These are phyloP conservation scores for Ophiostoma novo-ulmi DNA, from an alignment of 2,329 filamentous ascomycete species.

Conservation along the genomic window DNA sequence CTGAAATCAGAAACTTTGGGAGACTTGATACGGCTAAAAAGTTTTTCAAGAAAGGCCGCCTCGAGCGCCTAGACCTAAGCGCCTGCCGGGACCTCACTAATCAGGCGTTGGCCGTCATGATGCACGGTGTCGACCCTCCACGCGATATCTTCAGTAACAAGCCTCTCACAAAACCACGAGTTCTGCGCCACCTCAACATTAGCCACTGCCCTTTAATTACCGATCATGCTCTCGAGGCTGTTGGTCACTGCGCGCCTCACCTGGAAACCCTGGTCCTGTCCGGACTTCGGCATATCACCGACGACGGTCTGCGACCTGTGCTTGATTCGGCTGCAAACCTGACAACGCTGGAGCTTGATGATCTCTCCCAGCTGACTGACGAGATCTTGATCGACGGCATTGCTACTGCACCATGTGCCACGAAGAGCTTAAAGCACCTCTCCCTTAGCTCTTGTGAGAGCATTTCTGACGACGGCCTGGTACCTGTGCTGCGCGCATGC, in stretches of 20 bases:
- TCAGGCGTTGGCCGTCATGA: conserved; percentile 63
- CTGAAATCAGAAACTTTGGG: conserved; percentile 76
- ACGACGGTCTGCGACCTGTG: conserved; percentile 65
- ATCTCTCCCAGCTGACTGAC: conserved; percentile 74
- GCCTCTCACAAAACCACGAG: conserved; percentile 70
- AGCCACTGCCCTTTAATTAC: conserved; percentile 73
- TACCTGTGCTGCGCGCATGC: conserved; percentile 75
- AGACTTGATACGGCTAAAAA: conserved; percentile 64
- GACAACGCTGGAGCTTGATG: conserved; percentile 85
- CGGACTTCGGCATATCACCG: conserved; percentile 68
- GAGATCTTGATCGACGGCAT: conserved; percentile 64
- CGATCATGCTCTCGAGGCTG: conserved; percentile 61
- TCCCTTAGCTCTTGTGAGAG: conserved; percentile 87
- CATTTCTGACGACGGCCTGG: conserved; percentile 75
- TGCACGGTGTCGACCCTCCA: conserved; percentile 70
- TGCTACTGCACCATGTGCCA: conserved; percentile 68
- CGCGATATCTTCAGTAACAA: conserved; percentile 74
- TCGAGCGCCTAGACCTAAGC: conserved; percentile 77
- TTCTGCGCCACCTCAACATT: conserved; percentile 77
- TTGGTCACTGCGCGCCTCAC: conserved; percentile 70
- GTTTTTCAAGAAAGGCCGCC: conserved; percentile 68
- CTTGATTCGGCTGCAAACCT: conserved; percentile 70
- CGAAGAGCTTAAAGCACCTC: conserved; percentile 64
- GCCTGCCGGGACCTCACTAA: conserved; percentile 77
- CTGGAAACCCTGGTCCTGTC: conserved; percentile 80